A percentile compares a stretch with the other conserved stretches of the same genome.
Evolutionary conservation across 2,329 filamentous ascomycete genomes (phyloP).

Genomic region (Pseudogymnoascus sp.): DNA sequence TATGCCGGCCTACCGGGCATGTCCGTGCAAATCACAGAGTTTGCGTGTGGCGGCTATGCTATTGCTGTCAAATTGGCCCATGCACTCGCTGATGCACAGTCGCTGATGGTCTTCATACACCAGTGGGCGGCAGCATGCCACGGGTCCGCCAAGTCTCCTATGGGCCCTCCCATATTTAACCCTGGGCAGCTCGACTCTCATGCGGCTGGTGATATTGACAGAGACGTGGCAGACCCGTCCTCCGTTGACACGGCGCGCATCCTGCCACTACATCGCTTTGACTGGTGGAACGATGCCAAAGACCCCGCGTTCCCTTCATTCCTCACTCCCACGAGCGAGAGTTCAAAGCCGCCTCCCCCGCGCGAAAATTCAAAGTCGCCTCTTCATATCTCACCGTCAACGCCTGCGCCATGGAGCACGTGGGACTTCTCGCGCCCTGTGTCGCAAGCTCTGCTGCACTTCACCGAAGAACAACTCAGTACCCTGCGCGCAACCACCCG

Average conservation of each 20-base stretch:
- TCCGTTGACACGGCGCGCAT: slow-evolving; percentile 27
- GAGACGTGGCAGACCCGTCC: slow-evolving; percentile 22
- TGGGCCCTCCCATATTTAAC: slow-evolving; percentile 32
- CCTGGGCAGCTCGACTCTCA: slow-evolving; percentile 33
- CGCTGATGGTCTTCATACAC: slow-evolving; percentile 37
- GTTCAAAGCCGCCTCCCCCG: neutral
- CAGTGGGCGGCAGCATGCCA: slow-evolving; percentile 33
- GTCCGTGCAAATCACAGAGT: slow-evolving; percentile 34
- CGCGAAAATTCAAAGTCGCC: slow-evolving; percentile 19
- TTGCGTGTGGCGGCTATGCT: slow-evolving; percentile 35
- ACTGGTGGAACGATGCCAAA: slow-evolving; percentile 33
- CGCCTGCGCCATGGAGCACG: slow-evolving; percentile 34
- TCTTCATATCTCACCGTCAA: slow-evolving; percentile 21
- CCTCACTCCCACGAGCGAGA: neutral
- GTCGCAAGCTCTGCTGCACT: slow-evolving; percentile 30
- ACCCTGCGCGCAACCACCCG: slow-evolving; percentile 3
- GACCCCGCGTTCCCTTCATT: neutral
- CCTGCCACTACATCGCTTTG: slow-evolving; percentile 40
- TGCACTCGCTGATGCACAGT: slow-evolving; percentile 37
- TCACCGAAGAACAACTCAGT: slow-evolving; percentile 30
- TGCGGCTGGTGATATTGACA: slow-evolving; percentile 27
- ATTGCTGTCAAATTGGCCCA: slow-evolving; percentile 38
- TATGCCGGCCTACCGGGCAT: slow-evolving; percentile 24
- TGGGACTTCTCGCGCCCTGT: slow-evolving; percentile 34
- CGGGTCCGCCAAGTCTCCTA: slow-evolving; percentile 10